phyloP scores from a whole-genome alignment of 139 green algal species.

The Closterium sp. region DNA sequence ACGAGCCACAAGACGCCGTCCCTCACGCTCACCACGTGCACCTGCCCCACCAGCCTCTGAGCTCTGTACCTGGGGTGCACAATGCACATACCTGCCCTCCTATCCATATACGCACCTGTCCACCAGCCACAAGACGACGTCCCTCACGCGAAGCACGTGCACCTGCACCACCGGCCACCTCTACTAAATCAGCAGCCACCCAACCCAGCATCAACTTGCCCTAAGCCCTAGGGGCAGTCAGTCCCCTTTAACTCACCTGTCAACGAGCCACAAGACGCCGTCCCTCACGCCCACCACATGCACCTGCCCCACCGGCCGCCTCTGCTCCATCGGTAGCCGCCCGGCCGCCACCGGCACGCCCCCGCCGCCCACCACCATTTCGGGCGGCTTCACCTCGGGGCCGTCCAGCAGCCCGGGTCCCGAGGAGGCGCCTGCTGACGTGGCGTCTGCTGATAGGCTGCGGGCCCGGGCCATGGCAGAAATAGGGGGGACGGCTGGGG shows the following conservation, averaged over 20 bases:
- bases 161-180: constrained; percentile 28
- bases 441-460: neutral
- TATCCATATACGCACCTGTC: too few relatives aligned
- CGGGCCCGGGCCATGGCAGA: constrained; percentile 18
- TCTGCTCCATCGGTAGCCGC: constrained; percentile 39
- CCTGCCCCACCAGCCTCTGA: constrained; percentile 7
- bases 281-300: constrained; percentile 44
- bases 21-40: constrained; percentile 40
- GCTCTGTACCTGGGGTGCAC: too few relatives aligned
- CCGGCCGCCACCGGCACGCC: constrained; percentile 27
- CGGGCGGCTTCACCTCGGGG: neutral
- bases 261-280: constrained; percentile 46
- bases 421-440: neutral
- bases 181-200: constrained; percentile 36
- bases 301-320: constrained; percentile 38
- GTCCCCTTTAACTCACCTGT: constrained; percentile 21
- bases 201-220: too few relatives aligned
- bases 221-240: too few relatives aligned
- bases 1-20: constrained; percentile 49
- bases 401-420: constrained; percentile 14
- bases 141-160: too few relatives aligned
- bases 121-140: too few relatives aligned
- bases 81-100: too few relatives aligned
- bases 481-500: constrained; percentile 23
- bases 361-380: constrained; percentile 38